phyloP scores from a whole-genome alignment of 805 yeast genomes.

The Cyberlindnera mrakii region DNA sequence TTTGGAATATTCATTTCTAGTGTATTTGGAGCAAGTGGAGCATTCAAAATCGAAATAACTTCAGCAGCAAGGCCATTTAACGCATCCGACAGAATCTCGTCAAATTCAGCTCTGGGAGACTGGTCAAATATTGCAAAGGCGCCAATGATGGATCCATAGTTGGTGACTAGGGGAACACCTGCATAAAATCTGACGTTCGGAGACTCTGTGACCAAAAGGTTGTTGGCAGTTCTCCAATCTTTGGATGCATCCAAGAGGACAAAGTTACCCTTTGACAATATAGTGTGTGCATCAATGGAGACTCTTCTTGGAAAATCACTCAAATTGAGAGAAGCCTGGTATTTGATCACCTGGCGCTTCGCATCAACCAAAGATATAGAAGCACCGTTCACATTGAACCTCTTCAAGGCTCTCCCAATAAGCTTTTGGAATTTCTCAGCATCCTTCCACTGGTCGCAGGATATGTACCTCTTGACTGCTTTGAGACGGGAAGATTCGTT shows the following conservation, averaged over 20 bases:
- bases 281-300: slow-evolving; percentile 65
- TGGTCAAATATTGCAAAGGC: slow-evolving; percentile 53
- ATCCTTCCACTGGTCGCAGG: slow-evolving; percentile 46
- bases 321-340: slow-evolving; percentile 40
- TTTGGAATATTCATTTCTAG: background rate
- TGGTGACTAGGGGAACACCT: slow-evolving; percentile 51
- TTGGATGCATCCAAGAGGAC: slow-evolving; percentile 50
- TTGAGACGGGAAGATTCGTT: slow-evolving; percentile 41
- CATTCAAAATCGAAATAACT: slow-evolving; percentile 35
- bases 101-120: slow-evolving; percentile 32
- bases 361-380: slow-evolving; percentile 53
- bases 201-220: slow-evolving; percentile 57
- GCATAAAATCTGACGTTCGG: slow-evolving; percentile 59
- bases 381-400: slow-evolving; percentile 44
- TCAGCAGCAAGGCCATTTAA: slow-evolving; percentile 36
- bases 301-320: slow-evolving; percentile 47
- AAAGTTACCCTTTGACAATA: slow-evolving; percentile 51
- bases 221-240: slow-evolving; percentile 64
- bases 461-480: slow-evolving; percentile 34
- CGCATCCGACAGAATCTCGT: slow-evolving; percentile 27
- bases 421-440: slow-evolving; percentile 32
- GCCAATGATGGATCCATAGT: slow-evolving; percentile 44
- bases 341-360: slow-evolving; percentile 42
- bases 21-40: slow-evolving; percentile 22
- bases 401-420: slow-evolving; percentile 32